Evolutionary conservation across 2,329 filamentous ascomycete species (phyloP).

Genomic region (Gyromitra esculenta): DNA sequence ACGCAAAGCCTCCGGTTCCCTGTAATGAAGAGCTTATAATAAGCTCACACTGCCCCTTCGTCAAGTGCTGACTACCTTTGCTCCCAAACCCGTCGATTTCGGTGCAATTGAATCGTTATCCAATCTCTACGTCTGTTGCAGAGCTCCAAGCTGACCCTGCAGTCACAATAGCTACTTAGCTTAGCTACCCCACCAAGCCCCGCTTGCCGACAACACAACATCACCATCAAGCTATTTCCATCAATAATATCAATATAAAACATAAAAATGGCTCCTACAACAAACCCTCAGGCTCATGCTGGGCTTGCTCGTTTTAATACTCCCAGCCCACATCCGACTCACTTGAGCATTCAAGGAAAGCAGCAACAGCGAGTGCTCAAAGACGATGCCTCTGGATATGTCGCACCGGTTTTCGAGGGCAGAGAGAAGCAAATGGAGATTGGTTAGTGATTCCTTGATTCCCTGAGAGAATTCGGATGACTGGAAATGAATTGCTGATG

Average conservation of each 20-base stretch:
- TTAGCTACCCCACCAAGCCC: constrained; percentile 46
- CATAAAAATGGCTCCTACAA: constrained; percentile 33
- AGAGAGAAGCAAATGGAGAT: constrained; percentile 83
- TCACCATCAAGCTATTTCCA: constrained; percentile 7
- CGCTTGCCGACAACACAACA: constrained; percentile 42
- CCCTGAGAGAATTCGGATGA: constrained; percentile 7
- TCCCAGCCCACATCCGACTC: constrained; percentile 51
- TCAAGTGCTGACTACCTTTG: background rate
- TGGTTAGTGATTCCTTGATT: constrained; percentile 46
- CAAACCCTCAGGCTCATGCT: constrained; percentile 27
- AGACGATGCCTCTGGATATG: constrained; percentile 91
- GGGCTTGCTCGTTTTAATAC: constrained; percentile 48
- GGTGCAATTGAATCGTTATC: constrained; percentile 24
- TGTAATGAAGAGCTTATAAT: constrained; percentile 35
- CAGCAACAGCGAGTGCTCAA: constrained; percentile 71
- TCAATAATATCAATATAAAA: constrained; percentile 9
- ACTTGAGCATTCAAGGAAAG: constrained; percentile 47
- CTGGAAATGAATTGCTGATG: constrained; percentile 55
- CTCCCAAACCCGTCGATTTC: constrained; percentile 1
- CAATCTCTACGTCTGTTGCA: background rate
- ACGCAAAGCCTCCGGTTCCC: constrained; percentile 31
- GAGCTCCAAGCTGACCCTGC: constrained; percentile 31
- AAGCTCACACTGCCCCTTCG: constrained; percentile 21
- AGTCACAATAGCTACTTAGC: constrained; percentile 36
- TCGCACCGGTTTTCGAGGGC: constrained; percentile 91